Evolutionary conservation across 2,329 filamentous ascomycete genomes (phyloP).

Genomic region (Truncatella angustata): DNA sequence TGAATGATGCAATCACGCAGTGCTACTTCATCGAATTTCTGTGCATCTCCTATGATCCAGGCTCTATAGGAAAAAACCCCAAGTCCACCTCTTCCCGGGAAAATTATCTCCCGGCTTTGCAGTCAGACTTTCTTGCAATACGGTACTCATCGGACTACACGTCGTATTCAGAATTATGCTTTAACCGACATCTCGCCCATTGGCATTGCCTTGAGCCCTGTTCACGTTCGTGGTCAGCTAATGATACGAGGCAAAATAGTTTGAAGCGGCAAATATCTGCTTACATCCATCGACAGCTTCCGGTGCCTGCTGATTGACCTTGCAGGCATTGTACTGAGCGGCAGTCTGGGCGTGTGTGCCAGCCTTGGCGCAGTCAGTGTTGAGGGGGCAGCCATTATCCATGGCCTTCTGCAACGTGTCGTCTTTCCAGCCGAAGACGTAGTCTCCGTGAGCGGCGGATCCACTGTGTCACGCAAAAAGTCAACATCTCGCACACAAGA

Average conservation of each 20-base stretch:
- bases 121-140: too few relatives aligned
- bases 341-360: constrained; percentile 44
- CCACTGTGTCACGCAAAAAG: constrained; percentile 27
- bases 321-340: constrained; percentile 45
- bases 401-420: constrained; percentile 47
- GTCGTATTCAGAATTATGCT: constrained; percentile 21
- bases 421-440: constrained; percentile 51
- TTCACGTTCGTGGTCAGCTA: neutral
- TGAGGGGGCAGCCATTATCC: constrained; percentile 45
- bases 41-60: too few relatives aligned
- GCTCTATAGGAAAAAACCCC: too few relatives aligned
- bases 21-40: too few relatives aligned
- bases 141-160: too few relatives aligned
- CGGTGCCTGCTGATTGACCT: constrained; percentile 42
- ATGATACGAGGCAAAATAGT: neutral
- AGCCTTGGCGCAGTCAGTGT: constrained; percentile 40
- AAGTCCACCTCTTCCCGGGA: too few relatives aligned
- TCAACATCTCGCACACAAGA: neutral
- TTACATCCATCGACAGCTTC: constrained; percentile 50
- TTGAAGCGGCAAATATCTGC: too few relatives aligned
- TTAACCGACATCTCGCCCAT: constrained; percentile 29
- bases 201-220: constrained; percentile 27
- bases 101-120: too few relatives aligned
- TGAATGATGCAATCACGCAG: too few relatives aligned
- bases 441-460: constrained; percentile 49